Evolutionary conservation across 176 grass and related monocot species (phyloP).

Genomic region (Ensete glaucum): DNA sequence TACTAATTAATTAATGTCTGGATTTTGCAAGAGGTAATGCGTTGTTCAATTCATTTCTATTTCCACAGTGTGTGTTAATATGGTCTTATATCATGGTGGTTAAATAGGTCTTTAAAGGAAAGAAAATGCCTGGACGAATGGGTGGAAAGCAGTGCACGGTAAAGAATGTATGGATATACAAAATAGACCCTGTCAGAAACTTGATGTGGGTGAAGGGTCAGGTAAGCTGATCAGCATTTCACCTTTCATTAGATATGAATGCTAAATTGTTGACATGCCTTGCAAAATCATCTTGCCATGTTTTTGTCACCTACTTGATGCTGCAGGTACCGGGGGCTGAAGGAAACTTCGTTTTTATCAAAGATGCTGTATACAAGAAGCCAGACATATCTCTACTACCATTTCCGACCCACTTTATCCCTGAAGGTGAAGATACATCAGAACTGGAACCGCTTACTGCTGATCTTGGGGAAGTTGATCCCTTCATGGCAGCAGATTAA

Average conservation of each 20-base stretch:
- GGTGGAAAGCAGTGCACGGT: constrained; percentile 76
- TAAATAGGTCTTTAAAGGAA: constrained; percentile 92
- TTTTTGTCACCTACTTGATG: neutral
- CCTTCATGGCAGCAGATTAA: constrained; percentile 83
- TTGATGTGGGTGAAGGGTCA: constrained; percentile 90
- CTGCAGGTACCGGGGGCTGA: constrained; percentile 81
- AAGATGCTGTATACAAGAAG: constrained; percentile 89
- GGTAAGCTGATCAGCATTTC: constrained; percentile 29
- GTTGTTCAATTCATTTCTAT: neutral
- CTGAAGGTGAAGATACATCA: constrained; percentile 47
- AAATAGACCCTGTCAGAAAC: constrained; percentile 94
- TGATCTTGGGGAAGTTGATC: constrained; percentile 69
- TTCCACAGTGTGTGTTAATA: constrained; percentile 9
- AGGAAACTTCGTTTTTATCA: constrained; percentile 90
- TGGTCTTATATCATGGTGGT: constrained; percentile 7
- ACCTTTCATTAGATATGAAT: neutral
- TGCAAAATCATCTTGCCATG: neutral
- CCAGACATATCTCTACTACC: constrained; percentile 57
- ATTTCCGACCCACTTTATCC: constrained; percentile 71
- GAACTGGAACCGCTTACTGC: constrained; percentile 46
- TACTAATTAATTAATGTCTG: neutral
- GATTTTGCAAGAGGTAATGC: neutral
- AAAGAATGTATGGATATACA: constrained; percentile 98
- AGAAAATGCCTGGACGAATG: constrained; percentile 93
- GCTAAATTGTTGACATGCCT: constrained; percentile 1